These are phyloP conservation scores for Glycine latifolia DNA, from an alignment of 306 rosid genomes.

Conservation along the genomic window DNA sequence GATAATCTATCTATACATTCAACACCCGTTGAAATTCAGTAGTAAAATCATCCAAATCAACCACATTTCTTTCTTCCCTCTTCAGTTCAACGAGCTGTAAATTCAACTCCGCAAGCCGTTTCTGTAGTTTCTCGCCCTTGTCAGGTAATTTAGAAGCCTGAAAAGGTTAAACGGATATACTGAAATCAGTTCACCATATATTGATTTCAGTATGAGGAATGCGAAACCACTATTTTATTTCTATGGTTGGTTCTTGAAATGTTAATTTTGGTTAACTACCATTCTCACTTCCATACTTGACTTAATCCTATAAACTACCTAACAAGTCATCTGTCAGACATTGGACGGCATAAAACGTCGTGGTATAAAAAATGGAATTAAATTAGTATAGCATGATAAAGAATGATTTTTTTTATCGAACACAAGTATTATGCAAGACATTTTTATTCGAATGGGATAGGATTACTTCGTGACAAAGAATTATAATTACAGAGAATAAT, in stretches of 20 bases:
- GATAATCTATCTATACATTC: constrained; percentile 45
- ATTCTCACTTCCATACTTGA: too few relatives aligned
- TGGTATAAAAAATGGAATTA: neutral
- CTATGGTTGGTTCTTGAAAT: neutral
- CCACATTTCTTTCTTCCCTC: constrained; percentile 43
- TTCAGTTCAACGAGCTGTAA: constrained; percentile 55
- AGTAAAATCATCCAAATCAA: constrained; percentile 68
- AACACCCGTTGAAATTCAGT: constrained; percentile 59
- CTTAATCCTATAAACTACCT: too few relatives aligned
- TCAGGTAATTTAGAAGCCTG: constrained; percentile 88
- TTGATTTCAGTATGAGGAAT: constrained; percentile 10
- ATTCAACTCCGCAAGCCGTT: constrained; percentile 62
- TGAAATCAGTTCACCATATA: constrained; percentile 15
- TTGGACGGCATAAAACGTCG: neutral
- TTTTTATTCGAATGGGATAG: too few relatives aligned
- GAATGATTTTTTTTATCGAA: too few relatives aligned
- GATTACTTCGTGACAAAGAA: neutral
- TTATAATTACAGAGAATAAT: neutral
- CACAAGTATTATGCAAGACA: too few relatives aligned
- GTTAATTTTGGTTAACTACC: too few relatives aligned
- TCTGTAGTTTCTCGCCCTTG: constrained; percentile 68
- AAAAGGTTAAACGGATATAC: constrained; percentile 18
- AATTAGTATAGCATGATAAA: neutral
- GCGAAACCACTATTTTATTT: neutral
- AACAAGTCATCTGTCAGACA: too few relatives aligned